phyloP scores from a whole-genome alignment of 176 grass and related monocot species.

The Oryza meyeriana region DNA sequence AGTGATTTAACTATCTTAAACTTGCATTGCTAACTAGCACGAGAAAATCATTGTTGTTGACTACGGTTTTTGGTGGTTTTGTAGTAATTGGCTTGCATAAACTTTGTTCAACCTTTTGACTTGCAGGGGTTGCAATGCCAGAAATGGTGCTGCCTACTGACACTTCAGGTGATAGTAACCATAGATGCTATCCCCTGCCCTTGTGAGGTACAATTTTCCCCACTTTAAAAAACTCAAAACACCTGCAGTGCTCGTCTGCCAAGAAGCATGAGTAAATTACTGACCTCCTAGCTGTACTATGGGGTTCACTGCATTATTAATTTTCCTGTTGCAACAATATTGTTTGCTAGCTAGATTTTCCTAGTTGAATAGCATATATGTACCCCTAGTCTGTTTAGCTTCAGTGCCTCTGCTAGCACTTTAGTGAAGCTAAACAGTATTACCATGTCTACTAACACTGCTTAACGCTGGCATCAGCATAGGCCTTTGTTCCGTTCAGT shows the following conservation, averaged over 20 bases:
- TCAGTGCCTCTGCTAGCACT: not conserved
- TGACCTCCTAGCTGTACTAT: not conserved
- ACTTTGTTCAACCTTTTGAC: not conserved
- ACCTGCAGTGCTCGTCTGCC: not conserved
- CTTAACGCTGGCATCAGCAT: not conserved
- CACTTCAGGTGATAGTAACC: slow-evolving; percentile 45
- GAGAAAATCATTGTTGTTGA: not conserved
- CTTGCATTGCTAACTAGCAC: not conserved
- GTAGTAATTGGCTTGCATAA: not conserved
- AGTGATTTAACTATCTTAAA: not conserved
- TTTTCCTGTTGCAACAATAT: not conserved
- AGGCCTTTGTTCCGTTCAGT: not conserved
- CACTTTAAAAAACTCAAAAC: not conserved
- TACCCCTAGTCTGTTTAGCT: not conserved
- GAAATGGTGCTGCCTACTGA: slow-evolving; percentile 7
- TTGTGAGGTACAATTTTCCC: too few relatives aligned
- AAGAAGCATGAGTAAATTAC: not conserved
- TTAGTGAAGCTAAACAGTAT: not conserved
- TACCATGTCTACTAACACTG: too few relatives aligned
- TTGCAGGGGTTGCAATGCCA: not conserved
- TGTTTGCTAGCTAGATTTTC: not conserved
- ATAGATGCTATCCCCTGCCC: too few relatives aligned
- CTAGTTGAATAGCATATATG: not conserved
- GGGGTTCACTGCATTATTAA: not conserved
- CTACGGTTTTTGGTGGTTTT: not conserved